Percentiles rank a stretch among this genome's conserved stretches.
These are phyloP conservation scores for Bipolaris bicolor DNA, from an alignment of 2,329 filamentous ascomycete genomes.

Conservation along the genomic window DNA sequence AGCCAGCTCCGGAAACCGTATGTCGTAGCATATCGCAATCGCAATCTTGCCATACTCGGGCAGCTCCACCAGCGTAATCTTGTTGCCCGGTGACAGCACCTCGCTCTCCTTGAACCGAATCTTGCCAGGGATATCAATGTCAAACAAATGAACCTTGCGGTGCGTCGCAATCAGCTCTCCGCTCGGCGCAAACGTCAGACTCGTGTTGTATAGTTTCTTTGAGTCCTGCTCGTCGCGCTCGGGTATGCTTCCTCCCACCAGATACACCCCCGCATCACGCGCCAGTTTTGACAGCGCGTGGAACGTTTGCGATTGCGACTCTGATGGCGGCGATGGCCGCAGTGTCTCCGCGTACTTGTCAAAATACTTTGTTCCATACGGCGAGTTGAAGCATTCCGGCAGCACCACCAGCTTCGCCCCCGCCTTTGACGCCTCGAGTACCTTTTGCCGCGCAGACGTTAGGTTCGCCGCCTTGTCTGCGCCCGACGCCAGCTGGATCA, in stretches of 20 bases:
- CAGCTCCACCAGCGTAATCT: slow-evolving; percentile 82
- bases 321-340: slow-evolving; percentile 74
- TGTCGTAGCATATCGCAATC: slow-evolving; percentile 95
- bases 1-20: slow-evolving; percentile 93
- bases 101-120: slow-evolving; percentile 92
- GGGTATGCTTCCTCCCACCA: slow-evolving; percentile 91
- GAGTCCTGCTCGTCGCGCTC: slow-evolving; percentile 66
- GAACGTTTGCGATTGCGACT: slow-evolving; percentile 78
- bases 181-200: slow-evolving; percentile 77
- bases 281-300: slow-evolving; percentile 83
- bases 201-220: slow-evolving; percentile 89
- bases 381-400: slow-evolving; percentile 98
- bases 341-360: slow-evolving; percentile 89
- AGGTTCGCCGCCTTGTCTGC: slow-evolving; percentile 88
- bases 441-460: slow-evolving; percentile 76
- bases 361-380: slow-evolving; percentile 92
- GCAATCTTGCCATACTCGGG: slow-evolving; percentile 88
- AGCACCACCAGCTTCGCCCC: slow-evolving; percentile 89
- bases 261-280: slow-evolving; percentile 75
- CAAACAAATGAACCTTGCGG: slow-evolving; percentile 94
- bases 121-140: slow-evolving; percentile 95
- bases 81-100: slow-evolving; percentile 82
- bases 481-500: slow-evolving; percentile 57
- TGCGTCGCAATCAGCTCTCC: slow-evolving; percentile 86
- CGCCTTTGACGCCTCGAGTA: slow-evolving; percentile 74